phyloP scores from a whole-genome alignment of 345 rosid species.

The Trapa bicornis region DNA sequence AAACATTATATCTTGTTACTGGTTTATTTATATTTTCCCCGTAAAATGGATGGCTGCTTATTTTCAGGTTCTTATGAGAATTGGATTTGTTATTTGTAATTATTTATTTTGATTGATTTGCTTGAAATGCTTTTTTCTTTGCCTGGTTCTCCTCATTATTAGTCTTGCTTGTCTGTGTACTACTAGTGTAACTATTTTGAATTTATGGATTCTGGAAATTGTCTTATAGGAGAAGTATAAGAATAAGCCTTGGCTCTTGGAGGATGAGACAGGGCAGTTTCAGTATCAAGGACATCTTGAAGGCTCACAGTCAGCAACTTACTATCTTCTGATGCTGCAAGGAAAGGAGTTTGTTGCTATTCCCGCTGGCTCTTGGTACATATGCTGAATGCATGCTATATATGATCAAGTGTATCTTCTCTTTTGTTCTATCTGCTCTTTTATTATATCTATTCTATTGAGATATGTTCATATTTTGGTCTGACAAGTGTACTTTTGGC shows the following conservation, averaged over 20 bases:
- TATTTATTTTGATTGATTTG: neutral
- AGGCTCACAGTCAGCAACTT: constrained; percentile 94
- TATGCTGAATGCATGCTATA: neutral
- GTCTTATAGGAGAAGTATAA: constrained; percentile 64
- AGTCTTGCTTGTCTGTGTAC: neutral
- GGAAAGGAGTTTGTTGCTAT: constrained; percentile 78
- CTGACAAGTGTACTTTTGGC: neutral
- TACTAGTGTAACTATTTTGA: neutral
- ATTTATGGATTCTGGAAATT: neutral
- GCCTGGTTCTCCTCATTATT: neutral
- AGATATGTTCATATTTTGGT: neutral
- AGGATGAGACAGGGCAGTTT: constrained; percentile 92
- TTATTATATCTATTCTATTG: neutral
- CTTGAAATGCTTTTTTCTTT: neutral
- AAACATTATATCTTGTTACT: neutral
- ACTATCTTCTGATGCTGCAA: constrained; percentile 74
- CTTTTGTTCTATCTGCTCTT: neutral
- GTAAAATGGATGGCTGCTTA: neutral
- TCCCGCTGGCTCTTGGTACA: constrained; percentile 96
- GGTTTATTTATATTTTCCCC: neutral
- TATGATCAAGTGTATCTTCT: neutral
- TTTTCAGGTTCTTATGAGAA: neutral
- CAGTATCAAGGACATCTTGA: constrained; percentile 91
- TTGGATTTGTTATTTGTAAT: neutral
- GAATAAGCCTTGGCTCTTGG: constrained; percentile 90